These are phyloP conservation scores for Hericium alpestre DNA, from an alignment of 768 basidiomycete species.

Conservation along the genomic window DNA sequence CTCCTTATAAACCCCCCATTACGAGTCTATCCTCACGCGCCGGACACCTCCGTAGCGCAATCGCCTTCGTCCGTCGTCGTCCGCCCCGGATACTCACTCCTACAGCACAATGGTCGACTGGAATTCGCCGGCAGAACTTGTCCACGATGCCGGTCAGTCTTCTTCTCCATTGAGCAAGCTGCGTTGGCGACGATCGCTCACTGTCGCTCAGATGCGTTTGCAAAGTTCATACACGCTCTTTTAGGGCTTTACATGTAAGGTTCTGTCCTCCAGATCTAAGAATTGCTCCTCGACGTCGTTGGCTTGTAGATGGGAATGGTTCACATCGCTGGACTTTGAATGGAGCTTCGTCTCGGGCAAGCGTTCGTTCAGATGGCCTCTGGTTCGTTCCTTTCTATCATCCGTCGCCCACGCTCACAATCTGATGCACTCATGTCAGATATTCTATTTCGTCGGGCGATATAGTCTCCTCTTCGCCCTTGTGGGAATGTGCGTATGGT, in stretches of 20 bases:
- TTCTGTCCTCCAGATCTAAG: not conserved
- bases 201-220: constrained; percentile 24
- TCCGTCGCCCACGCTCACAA: not conserved
- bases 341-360: constrained; percentile 30
- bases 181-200: no score
- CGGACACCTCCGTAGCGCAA: no score
- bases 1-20: no score
- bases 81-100: not conserved
- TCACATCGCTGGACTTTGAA: constrained; percentile 33
- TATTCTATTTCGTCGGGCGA: constrained; percentile 36
- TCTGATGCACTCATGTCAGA: constrained; percentile 16
- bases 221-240: constrained; percentile 31
- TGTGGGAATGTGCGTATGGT: constrained; percentile 32
- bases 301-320: constrained; percentile 31
- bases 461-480: constrained; percentile 34
- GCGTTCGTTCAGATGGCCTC: constrained; percentile 35
- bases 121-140: constrained; percentile 28
- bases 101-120: constrained; percentile 28
- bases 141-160: constrained; percentile 24
- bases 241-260: constrained; percentile 36
- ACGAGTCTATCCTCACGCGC: no score
- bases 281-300: not conserved
- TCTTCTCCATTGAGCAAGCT: no score
- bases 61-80: not conserved
- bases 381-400: constrained; percentile 19